phyloP scores from a whole-genome alignment of 2,329 filamentous ascomycete species.

The Hypoxylon sp. region DNA sequence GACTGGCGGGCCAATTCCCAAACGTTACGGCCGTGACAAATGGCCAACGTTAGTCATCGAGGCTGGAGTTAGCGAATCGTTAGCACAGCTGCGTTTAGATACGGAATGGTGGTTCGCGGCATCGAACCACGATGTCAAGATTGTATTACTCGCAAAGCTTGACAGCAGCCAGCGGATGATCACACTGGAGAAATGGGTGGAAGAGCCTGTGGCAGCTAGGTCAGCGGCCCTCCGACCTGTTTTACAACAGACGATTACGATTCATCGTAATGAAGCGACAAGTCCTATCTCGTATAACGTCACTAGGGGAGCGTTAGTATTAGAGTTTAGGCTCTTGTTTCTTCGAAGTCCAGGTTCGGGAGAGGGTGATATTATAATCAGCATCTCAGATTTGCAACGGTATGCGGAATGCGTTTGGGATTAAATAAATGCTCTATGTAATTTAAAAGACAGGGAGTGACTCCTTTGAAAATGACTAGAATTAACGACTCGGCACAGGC shows the following conservation, averaged over 20 bases:
- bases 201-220: background rate
- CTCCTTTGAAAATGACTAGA: no score
- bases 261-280: conserved; percentile 8
- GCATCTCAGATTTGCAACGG: conserved; percentile 1
- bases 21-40: background rate
- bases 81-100: background rate
- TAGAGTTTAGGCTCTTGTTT: conserved; percentile 9
- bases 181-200: conserved; percentile 12
- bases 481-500: no score
- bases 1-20: conserved; percentile 13
- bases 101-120: conserved; percentile 10
- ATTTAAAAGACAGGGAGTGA: no score
- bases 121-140: conserved; percentile 11
- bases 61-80: conserved; percentile 2
- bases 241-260: conserved; percentile 4
- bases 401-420: conserved; percentile 5
- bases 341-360: conserved; percentile 2
- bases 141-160: conserved; percentile 6
- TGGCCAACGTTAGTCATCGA: conserved; percentile 15
- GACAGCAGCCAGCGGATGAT: conserved; percentile 3
- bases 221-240: conserved; percentile 1
- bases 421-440: conserved; percentile 9
- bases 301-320: conserved; percentile 11
- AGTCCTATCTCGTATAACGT: conserved; percentile 11
- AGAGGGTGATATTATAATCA: conserved; percentile 11